Evolutionary conservation across 2,329 filamentous ascomycete genomes (phyloP).

Genomic region (Venturiaceae sp.): DNA sequence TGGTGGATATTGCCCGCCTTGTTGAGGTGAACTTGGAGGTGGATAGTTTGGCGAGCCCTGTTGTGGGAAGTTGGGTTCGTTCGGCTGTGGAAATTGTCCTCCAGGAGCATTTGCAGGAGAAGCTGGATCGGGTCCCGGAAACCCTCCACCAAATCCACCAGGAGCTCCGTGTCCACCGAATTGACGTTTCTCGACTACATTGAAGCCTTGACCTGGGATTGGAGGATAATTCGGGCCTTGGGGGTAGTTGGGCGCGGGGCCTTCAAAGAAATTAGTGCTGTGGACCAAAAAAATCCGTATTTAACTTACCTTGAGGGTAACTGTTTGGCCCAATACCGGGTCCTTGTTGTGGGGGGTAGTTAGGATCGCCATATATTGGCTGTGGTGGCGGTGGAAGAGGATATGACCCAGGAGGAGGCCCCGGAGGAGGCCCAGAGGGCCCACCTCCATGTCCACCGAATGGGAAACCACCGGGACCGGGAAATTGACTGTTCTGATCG

Average conservation of each 20-base stretch:
- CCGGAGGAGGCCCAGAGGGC: too few species aligned
- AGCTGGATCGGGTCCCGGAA: too few species aligned
- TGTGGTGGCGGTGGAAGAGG: too few species aligned
- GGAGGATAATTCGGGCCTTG: background rate
- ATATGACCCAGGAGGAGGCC: too few species aligned
- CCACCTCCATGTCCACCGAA: too few species aligned
- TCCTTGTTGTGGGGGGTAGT: background rate
- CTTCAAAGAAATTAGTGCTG: too few species aligned
- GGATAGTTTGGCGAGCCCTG: background rate
- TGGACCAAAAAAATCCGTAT: too few species aligned
- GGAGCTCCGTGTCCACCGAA: background rate
- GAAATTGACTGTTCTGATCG: background rate
- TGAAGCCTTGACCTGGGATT: background rate
- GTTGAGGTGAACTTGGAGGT: background rate
- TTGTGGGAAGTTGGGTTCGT: background rate
- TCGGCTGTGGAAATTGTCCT: background rate
- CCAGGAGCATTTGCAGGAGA: too few species aligned
- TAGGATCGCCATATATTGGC: too few species aligned
- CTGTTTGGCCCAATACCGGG: background rate
- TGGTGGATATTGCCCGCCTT: too few species aligned
- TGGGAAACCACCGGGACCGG: background rate
- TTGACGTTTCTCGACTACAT: background rate
- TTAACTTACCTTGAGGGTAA: background rate
- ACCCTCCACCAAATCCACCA: background rate
- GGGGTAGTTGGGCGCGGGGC: too few species aligned